A percentile compares a stretch with the other conserved stretches of the same genome.
These are phyloP conservation scores for Alternaria novae-zelandiae DNA, from an alignment of 2,329 filamentous ascomycete species.

Conservation along the genomic window DNA sequence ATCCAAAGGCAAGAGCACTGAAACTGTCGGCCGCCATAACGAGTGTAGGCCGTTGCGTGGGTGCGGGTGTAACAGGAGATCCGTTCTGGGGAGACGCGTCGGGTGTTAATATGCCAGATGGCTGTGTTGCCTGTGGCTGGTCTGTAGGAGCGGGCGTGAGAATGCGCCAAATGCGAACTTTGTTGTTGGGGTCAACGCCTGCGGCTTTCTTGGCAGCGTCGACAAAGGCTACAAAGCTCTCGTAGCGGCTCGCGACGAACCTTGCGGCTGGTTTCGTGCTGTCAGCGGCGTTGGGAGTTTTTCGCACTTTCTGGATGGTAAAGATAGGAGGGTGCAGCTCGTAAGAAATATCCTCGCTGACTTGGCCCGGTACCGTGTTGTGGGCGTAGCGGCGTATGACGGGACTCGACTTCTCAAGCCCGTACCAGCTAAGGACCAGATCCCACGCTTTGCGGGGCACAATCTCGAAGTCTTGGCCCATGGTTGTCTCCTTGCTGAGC, in stretches of 20 bases:
- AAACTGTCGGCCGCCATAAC: conserved; percentile 70
- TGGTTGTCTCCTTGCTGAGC: conserved; percentile 69
- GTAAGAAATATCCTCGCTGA: conserved; percentile 71
- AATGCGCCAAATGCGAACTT: conserved; percentile 79
- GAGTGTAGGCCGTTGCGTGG: conserved; percentile 54
- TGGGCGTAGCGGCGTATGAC: conserved; percentile 79
- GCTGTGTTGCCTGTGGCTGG: conserved; percentile 33
- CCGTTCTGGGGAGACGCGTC: conserved; percentile 53
- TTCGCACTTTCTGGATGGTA: conserved; percentile 79
- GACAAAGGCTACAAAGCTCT: conserved; percentile 76
- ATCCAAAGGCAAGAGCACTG: conserved; percentile 65
- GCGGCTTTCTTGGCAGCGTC: conserved; percentile 72
- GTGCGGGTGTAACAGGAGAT: conserved; percentile 45
- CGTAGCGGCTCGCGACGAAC: conserved; percentile 74
- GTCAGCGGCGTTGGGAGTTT: conserved; percentile 66
- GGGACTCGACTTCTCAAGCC: conserved; percentile 70
- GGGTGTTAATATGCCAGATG: conserved; percentile 53
- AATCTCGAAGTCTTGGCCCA: conserved; percentile 75
- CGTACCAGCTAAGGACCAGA: conserved; percentile 81
- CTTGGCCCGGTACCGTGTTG: conserved; percentile 69
- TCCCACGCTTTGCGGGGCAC: conserved; percentile 84
- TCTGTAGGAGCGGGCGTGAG: conserved; percentile 53
- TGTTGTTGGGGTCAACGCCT: conserved; percentile 71
- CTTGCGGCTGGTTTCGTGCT: conserved; percentile 67
- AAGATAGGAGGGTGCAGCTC: conserved; percentile 87